Evolutionary conservation across 1,284 basidiomycete species (phyloP), one percentile per base, ranked within the genome.

Genomic region (Peniophora sp.): DNA sequence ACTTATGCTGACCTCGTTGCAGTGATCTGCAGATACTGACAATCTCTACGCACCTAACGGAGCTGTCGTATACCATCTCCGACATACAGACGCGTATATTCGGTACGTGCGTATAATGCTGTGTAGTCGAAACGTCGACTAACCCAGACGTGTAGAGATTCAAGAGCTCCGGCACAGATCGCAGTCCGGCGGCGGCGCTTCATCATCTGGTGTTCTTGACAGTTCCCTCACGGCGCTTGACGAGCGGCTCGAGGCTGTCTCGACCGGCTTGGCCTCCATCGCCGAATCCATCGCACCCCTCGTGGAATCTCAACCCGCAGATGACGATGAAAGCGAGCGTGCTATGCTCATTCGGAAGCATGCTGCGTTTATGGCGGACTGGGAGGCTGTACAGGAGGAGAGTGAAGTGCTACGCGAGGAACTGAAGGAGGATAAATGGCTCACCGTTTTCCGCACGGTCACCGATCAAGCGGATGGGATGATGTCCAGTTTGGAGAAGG

Each of bases 401-500:
- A 89, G 85, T 50, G 86, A 90, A 22, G 79, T 85, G 41, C 69
- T 97, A 53, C 75, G 88, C 56, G 89, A 92, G 61, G 95, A 98
- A 65, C 73, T 97, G 53, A 92, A 91, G 66, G 96, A 97, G 66
- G 94, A 97, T 67, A 94, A 92, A 62, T 97, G 92, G 87, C 75
- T 97, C 59, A 87, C 86, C 9, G 88, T 97, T n/a, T 97, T 97
- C 66, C 78, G 91, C 56, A 93, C 90, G 35, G 92, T 93, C 41
- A 88, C 86, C 12, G 85, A 90, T 55, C 94, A 97, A 66, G 93
- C 93, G 32, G 89, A 95, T 62, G 91, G 89, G 24, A 96, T 98
- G 93, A 95, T 98, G 92, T 82, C 85, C 24, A 92, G 91, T 61
- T 68, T 98, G 56, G 91, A 97, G 70, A 96, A 93, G 65, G 89